phyloP scores from a whole-genome alignment of 2,329 filamentous ascomycete species.

The Xylariaceae sp. region DNA sequence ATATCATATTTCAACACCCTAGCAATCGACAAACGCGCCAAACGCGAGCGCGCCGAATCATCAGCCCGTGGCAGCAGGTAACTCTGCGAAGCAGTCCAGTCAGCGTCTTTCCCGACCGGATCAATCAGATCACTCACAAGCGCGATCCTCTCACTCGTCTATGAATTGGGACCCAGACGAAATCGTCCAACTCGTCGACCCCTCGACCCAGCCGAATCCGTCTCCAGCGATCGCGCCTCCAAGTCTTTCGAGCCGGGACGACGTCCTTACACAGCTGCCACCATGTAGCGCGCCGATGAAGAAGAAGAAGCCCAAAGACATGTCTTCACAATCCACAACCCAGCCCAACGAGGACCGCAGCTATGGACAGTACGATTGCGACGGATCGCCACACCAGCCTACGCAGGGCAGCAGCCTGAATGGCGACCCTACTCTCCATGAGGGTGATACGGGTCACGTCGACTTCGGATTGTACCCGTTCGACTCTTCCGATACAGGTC shows the following conservation, averaged over 20 bases:
- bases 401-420: conserved; percentile 17
- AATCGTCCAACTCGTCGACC: conserved; percentile 2
- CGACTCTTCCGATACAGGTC: conserved; percentile 13
- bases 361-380: conserved; percentile 37
- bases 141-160: conserved; percentile 1
- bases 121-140: too few species aligned
- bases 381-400: conserved; percentile 19
- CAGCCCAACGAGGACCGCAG: conserved; percentile 50
- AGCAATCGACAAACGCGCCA: conserved; percentile 17
- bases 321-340: conserved; percentile 43
- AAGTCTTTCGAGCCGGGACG: conserved; percentile 9
- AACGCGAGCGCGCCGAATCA: conserved; percentile 8
- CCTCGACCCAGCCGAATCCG: conserved; percentile 8
- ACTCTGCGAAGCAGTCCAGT: background rate
- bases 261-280: conserved; percentile 9
- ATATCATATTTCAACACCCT: conserved; percentile 11
- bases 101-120: conserved; percentile 1
- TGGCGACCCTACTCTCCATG: conserved; percentile 30
- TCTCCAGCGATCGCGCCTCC: conserved; percentile 4
- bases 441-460: conserved; percentile 44
- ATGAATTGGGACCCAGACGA: conserved; percentile 4
- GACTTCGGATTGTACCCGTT: conserved; percentile 26
- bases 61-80: background rate
- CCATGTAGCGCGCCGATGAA: conserved; percentile 5
- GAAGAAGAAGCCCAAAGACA: conserved; percentile 31